Conservation (phyloP, 225 moss, liverwort and hornwort species). For the Physcomitrium patens region DNA sequence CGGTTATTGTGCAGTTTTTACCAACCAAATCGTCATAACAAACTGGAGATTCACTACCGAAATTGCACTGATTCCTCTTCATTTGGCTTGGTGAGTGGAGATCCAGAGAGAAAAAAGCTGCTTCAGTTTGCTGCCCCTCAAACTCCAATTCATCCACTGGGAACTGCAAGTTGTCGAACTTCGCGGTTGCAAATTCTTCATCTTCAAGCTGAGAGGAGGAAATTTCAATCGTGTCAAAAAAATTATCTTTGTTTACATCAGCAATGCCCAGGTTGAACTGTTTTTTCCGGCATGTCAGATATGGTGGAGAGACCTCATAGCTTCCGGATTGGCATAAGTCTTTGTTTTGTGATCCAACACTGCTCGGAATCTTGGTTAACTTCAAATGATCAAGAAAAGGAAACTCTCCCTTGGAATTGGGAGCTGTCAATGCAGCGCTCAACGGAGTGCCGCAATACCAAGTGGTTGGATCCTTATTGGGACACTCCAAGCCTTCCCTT, state of each 20-base stretch:
- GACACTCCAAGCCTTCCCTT: background rate
- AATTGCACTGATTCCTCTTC: conserved; percentile 22
- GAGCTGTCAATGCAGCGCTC: conserved; percentile 6
- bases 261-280: background rate
- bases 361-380: conserved; percentile 25
- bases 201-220: conserved; percentile 24
- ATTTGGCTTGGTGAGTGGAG: conserved; percentile 32
- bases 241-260: conserved; percentile 1
- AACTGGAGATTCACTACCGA: conserved; percentile 27
- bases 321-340: conserved; percentile 22
- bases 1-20: conserved; percentile 18
- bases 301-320: conserved; percentile 2
- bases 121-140: conserved; percentile 25
- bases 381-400: conserved; percentile 34
- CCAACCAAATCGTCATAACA: conserved; percentile 23
- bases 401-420: conserved; percentile 27
- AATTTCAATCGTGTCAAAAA: conserved; percentile 24
- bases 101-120: conserved; percentile 24
- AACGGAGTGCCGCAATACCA: conserved; percentile 32
- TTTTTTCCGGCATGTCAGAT: background rate
- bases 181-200: conserved; percentile 14
- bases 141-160: conserved; percentile 23
- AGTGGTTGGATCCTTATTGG: conserved; percentile 26
- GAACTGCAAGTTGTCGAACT: conserved; percentile 28
- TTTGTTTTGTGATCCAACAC: background rate